Evolutionary conservation across 2,329 filamentous ascomycete species (phyloP).

Genomic region (Colletotrichum trifolii): DNA sequence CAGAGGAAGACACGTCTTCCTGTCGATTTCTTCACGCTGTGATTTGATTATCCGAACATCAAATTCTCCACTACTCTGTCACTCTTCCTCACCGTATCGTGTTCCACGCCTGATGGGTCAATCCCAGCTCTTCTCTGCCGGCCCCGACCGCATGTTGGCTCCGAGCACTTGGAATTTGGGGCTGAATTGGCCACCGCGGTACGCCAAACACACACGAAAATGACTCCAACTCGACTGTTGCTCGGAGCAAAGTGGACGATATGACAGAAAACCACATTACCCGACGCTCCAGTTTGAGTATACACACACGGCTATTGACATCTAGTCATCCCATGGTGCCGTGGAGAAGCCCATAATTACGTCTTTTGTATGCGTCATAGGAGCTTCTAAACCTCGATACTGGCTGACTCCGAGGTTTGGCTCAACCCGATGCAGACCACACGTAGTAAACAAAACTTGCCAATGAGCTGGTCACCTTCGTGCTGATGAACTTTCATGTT

Average conservation of each 20-base stretch:
- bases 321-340: conserved; percentile 10
- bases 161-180: background rate
- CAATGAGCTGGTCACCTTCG: conserved; percentile 5
- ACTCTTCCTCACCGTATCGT: conserved; percentile 11
- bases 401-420: conserved; percentile 8
- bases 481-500: background rate
- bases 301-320: conserved; percentile 4
- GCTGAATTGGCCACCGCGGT: background rate
- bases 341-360: background rate
- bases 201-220: no score
- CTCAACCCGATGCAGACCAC: conserved; percentile 4
- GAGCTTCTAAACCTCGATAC: conserved; percentile 12
- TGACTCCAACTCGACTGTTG: no score
- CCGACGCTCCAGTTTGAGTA: background rate
- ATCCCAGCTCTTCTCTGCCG: conserved; percentile 14
- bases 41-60: background rate
- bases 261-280: no score
- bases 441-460: background rate
- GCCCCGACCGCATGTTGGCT: background rate
- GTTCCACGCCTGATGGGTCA: conserved; percentile 17
- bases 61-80: conserved; percentile 21
- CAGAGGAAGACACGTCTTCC: background rate
- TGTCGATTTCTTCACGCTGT: background rate
- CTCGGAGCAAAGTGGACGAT: no score
- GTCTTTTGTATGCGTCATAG: conserved; percentile 13